Base-by-base conservation (phyloP, 352 stramenopile species). In the Pilasporangium apinafurcum region DNA sequence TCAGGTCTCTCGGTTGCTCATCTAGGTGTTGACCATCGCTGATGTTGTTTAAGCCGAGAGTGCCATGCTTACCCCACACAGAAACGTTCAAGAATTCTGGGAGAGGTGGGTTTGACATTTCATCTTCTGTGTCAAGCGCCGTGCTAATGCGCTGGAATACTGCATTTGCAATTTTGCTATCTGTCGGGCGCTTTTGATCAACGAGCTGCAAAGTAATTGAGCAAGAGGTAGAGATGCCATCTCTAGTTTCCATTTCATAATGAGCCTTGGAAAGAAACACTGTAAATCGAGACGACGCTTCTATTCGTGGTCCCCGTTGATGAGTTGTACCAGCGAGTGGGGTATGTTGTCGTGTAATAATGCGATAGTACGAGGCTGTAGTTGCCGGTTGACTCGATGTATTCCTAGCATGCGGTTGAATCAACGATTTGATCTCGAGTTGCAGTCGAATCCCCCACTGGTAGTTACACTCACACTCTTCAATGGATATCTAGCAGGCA, bases 401-500 rank as follows among this genome's bases (percentile, higher is more conserved):
- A 17, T 44, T 16, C 9, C 10, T 35, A 12, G 1, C 10, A 9
- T 55, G 37, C 13, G 12, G 45, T 28, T 47, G 54, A 2, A 50
- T 25, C 4, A 65, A 26, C 9, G 45, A 54, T 2, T 49, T 21
- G 7, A 57, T 20, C 16, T 22, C 39, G 4, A 68, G 38, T 26
- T 46, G 24, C 2, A 76, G 13, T 2, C 61, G 41, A 1, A 82
- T 17, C 8, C 69, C 69, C 69, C 69, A 82, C 16, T 77, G 51
- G 2, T 42, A 48, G 1, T 37, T 34, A 8, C 51, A 33, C 24
- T 64, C 32, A 3, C 43, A 20, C 33, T 79, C 69, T 12, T 42
- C 16, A 0, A 64, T 45, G 7, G 49, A 47, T 24, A 71, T 42
- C 62, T 73, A 17, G n/a, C n/a, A n/a, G n/a, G n/a, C 37, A 39